phyloP scores from a whole-genome alignment of 352 stramenopile genomes.

The Phytopythium montanum region DNA sequence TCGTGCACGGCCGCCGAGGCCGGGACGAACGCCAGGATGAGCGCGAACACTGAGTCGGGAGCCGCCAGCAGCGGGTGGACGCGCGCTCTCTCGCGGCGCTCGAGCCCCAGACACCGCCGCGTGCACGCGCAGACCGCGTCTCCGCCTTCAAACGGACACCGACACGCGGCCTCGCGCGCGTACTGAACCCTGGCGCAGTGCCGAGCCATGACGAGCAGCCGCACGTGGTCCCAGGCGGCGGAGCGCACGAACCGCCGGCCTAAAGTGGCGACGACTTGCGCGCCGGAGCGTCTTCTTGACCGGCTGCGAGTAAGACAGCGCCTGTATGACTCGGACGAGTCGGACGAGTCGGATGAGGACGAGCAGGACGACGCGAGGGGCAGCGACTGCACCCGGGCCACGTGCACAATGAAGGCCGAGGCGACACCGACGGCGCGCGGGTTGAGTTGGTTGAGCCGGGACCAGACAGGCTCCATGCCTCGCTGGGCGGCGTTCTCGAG shows the following conservation, averaged over 20 bases:
- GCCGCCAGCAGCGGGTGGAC: background rate
- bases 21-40: constrained; percentile 4
- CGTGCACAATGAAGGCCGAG: background rate
- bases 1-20: background rate
- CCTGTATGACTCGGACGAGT: background rate
- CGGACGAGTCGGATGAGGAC: background rate
- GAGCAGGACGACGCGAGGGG: background rate
- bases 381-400: background rate
- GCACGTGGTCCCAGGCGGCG: background rate
- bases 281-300: background rate
- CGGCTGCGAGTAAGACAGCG: background rate
- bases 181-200: background rate
- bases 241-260: background rate
- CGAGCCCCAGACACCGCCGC: background rate
- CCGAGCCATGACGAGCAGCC: background rate
- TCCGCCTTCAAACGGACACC: background rate
- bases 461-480: background rate
- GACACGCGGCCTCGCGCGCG: background rate
- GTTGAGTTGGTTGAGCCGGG: constrained; percentile 3
- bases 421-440: background rate
- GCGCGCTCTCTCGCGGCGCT: background rate
- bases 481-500: background rate
- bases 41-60: constrained; percentile 7
- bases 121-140: background rate
- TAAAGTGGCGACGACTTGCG: background rate